Conservation (phyloP, 2,329 filamentous ascomycete genomes). For the Trichoderma hamatum region DNA sequence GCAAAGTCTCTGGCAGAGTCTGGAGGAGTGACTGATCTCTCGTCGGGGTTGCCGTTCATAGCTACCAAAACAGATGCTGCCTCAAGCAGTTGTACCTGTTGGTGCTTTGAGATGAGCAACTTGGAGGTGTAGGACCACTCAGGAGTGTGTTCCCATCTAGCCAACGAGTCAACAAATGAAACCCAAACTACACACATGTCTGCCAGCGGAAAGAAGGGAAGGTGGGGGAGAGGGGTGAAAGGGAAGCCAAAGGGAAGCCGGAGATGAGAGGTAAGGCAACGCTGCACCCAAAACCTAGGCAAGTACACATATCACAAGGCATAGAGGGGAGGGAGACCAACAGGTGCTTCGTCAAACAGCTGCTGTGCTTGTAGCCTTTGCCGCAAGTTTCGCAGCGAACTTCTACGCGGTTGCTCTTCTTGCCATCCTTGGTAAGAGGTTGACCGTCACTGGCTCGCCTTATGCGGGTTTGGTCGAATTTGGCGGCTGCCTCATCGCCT, state of each 20-base stretch:
- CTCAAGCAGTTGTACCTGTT: constrained; percentile 96
- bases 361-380: constrained; percentile 99
- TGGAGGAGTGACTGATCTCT: constrained; percentile 61
- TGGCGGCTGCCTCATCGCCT: constrained; percentile 55
- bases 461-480: constrained; percentile 54
- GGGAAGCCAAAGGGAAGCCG: neutral
- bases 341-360: constrained; percentile 99
- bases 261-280: constrained; percentile 2
- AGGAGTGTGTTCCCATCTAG: constrained; percentile 98
- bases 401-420: constrained; percentile 80
- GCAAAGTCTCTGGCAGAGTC: constrained; percentile 68
- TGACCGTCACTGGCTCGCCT: constrained; percentile 83
- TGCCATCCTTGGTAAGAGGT: constrained; percentile 78
- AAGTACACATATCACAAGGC: constrained; percentile 16
- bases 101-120: constrained; percentile 97
- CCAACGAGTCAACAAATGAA: constrained; percentile 36
- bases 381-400: constrained; percentile 97
- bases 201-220: neutral
- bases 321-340: constrained; percentile 70
- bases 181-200: constrained; percentile 21
- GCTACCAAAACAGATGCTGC: constrained; percentile 93
- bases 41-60: constrained; percentile 67
- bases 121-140: constrained; percentile 98
- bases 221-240: neutral
- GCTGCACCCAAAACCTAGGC: constrained; percentile 28